Evolutionary conservation across 2,329 filamentous ascomycete species (phyloP).

Genomic region (Ophiostoma himal-ulmi): DNA sequence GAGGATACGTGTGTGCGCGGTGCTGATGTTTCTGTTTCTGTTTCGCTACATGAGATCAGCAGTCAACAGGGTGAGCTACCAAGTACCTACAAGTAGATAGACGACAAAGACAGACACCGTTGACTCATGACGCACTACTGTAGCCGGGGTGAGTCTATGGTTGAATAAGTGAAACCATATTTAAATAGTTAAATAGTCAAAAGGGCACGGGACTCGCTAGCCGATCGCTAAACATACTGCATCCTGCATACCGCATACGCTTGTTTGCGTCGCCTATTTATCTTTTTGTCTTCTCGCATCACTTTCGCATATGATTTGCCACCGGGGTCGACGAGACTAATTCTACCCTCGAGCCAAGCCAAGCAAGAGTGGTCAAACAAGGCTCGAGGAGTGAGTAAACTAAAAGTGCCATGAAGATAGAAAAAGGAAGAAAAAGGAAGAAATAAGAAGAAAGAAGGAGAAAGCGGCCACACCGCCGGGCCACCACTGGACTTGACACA

Average conservation of each 20-base stretch:
- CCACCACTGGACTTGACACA: not conserved
- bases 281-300: not conserved
- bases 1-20: not conserved
- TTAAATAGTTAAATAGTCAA: not conserved
- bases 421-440: not conserved
- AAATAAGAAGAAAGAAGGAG: not conserved
- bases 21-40: not conserved
- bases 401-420: no score
- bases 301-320: not conserved
- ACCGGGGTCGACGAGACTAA: not conserved
- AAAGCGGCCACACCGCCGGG: not conserved
- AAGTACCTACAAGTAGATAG: no score
- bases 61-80: not conserved
- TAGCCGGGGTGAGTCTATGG: not conserved
- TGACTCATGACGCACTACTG: not conserved
- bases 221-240: not conserved
- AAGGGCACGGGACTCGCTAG: not conserved
- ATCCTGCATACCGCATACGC: not conserved
- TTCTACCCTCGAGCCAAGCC: not conserved
- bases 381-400: not conserved
- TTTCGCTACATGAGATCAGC: not conserved
- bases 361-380: not conserved
- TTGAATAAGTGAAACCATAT: not conserved
- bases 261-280: not conserved
- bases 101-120: not conserved